phyloP scores from a whole-genome alignment of 139 green algal species.

The Picochlorum sp. region DNA sequence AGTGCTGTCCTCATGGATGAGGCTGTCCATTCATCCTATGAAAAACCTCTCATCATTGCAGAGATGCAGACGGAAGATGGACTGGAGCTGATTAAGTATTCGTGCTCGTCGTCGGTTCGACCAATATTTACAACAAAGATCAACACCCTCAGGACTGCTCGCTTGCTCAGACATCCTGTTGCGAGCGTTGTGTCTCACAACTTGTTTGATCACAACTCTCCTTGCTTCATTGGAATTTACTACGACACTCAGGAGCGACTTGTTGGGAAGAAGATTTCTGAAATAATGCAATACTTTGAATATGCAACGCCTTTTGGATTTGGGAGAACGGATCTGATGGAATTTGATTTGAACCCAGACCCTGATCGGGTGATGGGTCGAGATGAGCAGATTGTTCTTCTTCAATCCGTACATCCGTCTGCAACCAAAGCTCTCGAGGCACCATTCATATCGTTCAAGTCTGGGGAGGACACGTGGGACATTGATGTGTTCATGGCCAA shows the following conservation, averaged over 20 bases:
- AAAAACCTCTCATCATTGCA: background rate
- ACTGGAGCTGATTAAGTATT: conserved; percentile 35
- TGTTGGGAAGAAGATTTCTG: background rate
- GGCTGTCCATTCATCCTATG: background rate
- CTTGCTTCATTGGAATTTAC: background rate
- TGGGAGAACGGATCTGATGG: background rate
- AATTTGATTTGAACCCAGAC: conserved; percentile 2
- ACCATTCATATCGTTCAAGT: too few species aligned
- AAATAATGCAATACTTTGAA: background rate
- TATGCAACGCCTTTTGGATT: background rate
- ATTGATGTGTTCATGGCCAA: too few species aligned
- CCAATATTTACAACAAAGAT: conserved; percentile 43
- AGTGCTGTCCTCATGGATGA: conserved; percentile 17
- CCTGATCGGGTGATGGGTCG: background rate
- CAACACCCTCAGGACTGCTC: conserved; percentile 34
- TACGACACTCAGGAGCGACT: background rate
- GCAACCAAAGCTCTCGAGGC: too few species aligned
- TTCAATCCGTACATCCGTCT: background rate
- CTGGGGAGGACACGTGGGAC: too few species aligned
- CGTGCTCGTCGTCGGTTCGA: conserved; percentile 38
- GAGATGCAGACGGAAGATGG: conserved; percentile 18
- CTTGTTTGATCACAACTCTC: conserved; percentile 11
- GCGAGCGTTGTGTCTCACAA: background rate
- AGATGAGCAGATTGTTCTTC: background rate
- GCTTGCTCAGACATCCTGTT: conserved; percentile 7